A percentile compares a stretch with the other conserved stretches of the same genome.
phyloP scores from a whole-genome alignment of 1,139 yeast species.

The Tardiomyces blankii region DNA sequence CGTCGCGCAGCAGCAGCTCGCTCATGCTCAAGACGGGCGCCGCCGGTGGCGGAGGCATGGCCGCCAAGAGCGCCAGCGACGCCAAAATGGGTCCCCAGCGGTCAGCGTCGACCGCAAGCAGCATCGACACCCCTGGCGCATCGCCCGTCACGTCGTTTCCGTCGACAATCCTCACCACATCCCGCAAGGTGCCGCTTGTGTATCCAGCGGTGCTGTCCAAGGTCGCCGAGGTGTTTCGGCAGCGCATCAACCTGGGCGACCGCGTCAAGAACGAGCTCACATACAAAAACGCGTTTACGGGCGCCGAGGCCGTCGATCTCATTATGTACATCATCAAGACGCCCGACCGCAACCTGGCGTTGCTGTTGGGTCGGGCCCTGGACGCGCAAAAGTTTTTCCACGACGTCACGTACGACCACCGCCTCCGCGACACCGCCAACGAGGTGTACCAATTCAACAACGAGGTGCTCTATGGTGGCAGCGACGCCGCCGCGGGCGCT shows the following conservation, averaged over 20 bases:
- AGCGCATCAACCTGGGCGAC: slow-evolving; percentile 59
- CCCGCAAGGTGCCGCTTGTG: slow-evolving; percentile 49
- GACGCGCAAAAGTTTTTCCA: slow-evolving; percentile 94
- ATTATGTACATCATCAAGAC: slow-evolving; percentile 79
- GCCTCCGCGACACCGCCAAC: slow-evolving; percentile 74
- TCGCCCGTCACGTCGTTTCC: slow-evolving; percentile 19
- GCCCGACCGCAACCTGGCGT: slow-evolving; percentile 81
- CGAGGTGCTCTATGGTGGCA: slow-evolving; percentile 28
- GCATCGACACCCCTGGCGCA: slow-evolving; percentile 11
- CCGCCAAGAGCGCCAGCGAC: slow-evolving; percentile 1
- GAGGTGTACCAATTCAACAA: slow-evolving; percentile 78
- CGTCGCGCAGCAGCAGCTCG: neutral
- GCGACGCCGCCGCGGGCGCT: too few relatives aligned
- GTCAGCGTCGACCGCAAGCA: slow-evolving; percentile 11
- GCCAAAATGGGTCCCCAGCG: slow-evolving; percentile 4
- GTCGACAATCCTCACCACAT: slow-evolving; percentile 34
- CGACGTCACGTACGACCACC: slow-evolving; percentile 91
- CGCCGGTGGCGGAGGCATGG: slow-evolving; percentile 2
- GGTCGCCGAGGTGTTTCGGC: slow-evolving; percentile 73
- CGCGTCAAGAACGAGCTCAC: slow-evolving; percentile 90
- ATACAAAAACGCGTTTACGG: slow-evolving; percentile 90
- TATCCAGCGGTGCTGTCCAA: slow-evolving; percentile 84
- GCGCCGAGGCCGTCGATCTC: slow-evolving; percentile 86
- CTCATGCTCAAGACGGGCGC: slow-evolving; percentile 1
- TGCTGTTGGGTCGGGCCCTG: slow-evolving; percentile 78